Evolutionary conservation across 1,284 basidiomycete species (phyloP).

Genomic region (Ceratobasidium sp.): DNA sequence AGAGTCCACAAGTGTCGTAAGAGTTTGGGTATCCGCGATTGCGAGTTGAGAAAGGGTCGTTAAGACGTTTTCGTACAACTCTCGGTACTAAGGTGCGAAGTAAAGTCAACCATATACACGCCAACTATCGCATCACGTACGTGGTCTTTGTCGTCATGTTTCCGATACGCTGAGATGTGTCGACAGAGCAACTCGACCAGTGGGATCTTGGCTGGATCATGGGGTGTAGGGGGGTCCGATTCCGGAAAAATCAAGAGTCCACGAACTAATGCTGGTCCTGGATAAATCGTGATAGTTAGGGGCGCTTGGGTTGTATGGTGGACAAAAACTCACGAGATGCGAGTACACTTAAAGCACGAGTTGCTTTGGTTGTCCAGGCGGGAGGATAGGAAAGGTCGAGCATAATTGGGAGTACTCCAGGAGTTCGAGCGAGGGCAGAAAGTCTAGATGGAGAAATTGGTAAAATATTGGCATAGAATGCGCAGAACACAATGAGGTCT

Average conservation of each 20-base stretch:
- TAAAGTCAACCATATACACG: slow-evolving; percentile 6
- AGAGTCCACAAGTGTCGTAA: slow-evolving; percentile 66
- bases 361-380: slow-evolving; percentile 13
- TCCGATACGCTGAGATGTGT: slow-evolving; percentile 13
- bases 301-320: not conserved
- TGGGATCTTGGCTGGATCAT: slow-evolving; percentile 15
- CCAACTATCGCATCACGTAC: not conserved
- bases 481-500: not conserved
- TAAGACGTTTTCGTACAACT: slow-evolving; percentile 21
- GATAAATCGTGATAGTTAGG: not conserved
- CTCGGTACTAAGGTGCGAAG: slow-evolving; percentile 6
- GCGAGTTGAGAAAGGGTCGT: slow-evolving; percentile 62
- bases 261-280: slow-evolving; percentile 18
- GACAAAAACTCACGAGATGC: slow-evolving; percentile 20
- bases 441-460: not conserved
- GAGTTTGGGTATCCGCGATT: slow-evolving; percentile 66
- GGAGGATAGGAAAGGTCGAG: slow-evolving; percentile 24
- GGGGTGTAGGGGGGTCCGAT: not conserved
- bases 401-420: slow-evolving; percentile 13
- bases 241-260: slow-evolving; percentile 16
- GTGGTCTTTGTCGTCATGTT: slow-evolving; percentile 25
- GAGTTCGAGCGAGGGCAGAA: slow-evolving; percentile 3
- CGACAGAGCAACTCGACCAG: slow-evolving; percentile 24
- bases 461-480: not conserved
- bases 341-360: slow-evolving; percentile 4